Percentiles rank a stretch among this genome's conserved stretches.
Evolutionary conservation across 441 rosid genomes (phyloP).

Genomic region (Cnidoscolus chayamansa): DNA sequence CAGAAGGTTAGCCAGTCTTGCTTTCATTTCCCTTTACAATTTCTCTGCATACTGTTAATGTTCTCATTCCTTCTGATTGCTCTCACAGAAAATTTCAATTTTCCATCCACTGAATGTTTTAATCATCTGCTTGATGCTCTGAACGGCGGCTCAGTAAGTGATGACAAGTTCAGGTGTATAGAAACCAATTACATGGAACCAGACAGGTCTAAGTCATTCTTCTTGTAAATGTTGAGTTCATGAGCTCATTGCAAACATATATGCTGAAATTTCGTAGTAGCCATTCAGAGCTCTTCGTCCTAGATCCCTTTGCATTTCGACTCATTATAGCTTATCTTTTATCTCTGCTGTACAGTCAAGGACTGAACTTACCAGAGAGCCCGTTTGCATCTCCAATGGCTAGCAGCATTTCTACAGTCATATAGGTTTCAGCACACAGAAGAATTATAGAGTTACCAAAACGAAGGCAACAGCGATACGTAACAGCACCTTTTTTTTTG

Average conservation of each 20-base stretch:
- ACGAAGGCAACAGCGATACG: slow-evolving; percentile 24
- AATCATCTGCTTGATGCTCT: slow-evolving; percentile 38
- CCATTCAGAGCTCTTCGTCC: not conserved
- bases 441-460: slow-evolving; percentile 34
- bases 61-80: not conserved
- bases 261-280: not conserved
- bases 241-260: too few species aligned
- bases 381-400: slow-evolving; percentile 45
- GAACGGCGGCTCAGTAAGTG: slow-evolving; percentile 31
- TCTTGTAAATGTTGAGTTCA: not conserved
- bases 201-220: slow-evolving; percentile 34
- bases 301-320: not conserved
- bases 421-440: slow-evolving; percentile 38
- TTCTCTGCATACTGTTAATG: not conserved
- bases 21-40: not conserved
- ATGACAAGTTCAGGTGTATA: slow-evolving; percentile 25
- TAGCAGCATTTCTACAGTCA: slow-evolving; percentile 41
- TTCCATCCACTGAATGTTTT: slow-evolving; percentile 38
- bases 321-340: not conserved
- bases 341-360: slow-evolving; percentile 35
- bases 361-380: slow-evolving; percentile 54
- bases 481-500: slow-evolving; percentile 11
- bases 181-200: slow-evolving; percentile 37
- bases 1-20: slow-evolving; percentile 35
- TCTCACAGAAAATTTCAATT: slow-evolving; percentile 32